Percentiles rank a stretch among this genome's conserved stretches.
These are phyloP conservation scores for Eleusine indica DNA, from an alignment of 176 grass and related monocot species.

Conservation along the genomic window DNA sequence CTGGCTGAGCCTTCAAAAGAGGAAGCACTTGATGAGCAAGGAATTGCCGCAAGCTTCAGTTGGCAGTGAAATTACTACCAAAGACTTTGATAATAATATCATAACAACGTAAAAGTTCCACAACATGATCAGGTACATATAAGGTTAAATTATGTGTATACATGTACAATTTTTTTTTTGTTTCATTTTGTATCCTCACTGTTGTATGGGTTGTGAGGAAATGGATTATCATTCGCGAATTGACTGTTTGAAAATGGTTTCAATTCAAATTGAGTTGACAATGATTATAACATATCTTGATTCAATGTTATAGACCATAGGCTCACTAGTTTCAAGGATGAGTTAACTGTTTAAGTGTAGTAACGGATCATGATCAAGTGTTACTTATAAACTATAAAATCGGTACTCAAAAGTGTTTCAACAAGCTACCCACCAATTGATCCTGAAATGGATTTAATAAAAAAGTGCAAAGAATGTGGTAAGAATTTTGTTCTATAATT, in stretches of 20 bases:
- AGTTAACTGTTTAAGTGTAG: constrained; percentile 9
- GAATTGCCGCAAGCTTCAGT: constrained; percentile 46
- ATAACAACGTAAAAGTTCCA: constrained; percentile 25
- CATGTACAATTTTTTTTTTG: constrained; percentile 3
- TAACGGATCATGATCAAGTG: constrained; percentile 23
- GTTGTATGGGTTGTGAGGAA: constrained; percentile 17
- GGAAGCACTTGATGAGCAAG: constrained; percentile 86
- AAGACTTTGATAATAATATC: constrained; percentile 43
- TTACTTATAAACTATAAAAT: not conserved
- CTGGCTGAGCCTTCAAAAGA: constrained; percentile 76
- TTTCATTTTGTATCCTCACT: constrained; percentile 11
- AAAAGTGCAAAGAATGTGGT: not conserved
- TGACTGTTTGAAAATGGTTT: not conserved
- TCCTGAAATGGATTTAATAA: constrained; percentile 12
- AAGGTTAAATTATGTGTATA: constrained; percentile 33
- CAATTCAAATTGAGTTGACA: not conserved
- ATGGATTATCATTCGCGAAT: constrained; percentile 2
- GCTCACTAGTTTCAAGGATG: not conserved
- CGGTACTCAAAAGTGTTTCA: not conserved
- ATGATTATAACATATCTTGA: constrained; percentile 15
- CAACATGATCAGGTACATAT: constrained; percentile 45
- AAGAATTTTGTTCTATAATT: not conserved
- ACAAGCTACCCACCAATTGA: not conserved
- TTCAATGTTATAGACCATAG: constrained; percentile 3
- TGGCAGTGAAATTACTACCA: constrained; percentile 9